Percentiles rank a stretch among this genome's conserved stretches.
phyloP scores from a whole-genome alignment of 306 rosid species.

The Notholithocarpus densiflorus region DNA sequence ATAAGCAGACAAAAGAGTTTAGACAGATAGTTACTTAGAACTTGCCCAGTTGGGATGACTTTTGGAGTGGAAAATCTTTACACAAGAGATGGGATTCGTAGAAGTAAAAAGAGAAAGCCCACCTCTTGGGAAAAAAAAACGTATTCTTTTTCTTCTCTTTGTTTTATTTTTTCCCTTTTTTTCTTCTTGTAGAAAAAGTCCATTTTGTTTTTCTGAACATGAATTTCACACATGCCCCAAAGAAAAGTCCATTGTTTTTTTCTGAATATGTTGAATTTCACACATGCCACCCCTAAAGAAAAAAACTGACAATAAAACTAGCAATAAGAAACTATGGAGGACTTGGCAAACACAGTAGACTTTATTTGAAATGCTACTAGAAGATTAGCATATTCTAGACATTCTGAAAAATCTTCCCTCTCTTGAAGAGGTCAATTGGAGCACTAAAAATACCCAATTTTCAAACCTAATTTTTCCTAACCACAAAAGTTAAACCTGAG shows the following conservation, averaged over 20 bases:
- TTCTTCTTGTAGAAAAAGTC: too few species aligned
- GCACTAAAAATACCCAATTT: too few species aligned
- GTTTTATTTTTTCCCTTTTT: background rate
- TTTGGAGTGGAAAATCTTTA: constrained; percentile 24
- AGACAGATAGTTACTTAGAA: constrained; percentile 31
- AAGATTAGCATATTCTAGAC: background rate
- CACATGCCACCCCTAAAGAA: too few species aligned
- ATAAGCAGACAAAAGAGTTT: constrained; percentile 29
- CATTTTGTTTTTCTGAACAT: too few species aligned
- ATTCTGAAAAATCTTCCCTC: background rate
- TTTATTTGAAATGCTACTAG: too few species aligned
- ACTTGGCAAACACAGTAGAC: too few species aligned
- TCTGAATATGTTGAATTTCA: too few species aligned
- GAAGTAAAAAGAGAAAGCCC: constrained; percentile 29
- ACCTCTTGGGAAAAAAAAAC: background rate
- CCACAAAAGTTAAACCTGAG: background rate
- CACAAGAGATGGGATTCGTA: constrained; percentile 20
- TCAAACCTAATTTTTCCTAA: background rate
- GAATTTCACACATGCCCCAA: too few species aligned
- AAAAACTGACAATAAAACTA: too few species aligned
- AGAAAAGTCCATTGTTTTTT: too few species aligned
- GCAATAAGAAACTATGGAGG: too few species aligned
- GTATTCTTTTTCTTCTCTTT: background rate
- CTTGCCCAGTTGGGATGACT: constrained; percentile 28
- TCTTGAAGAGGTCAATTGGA: background rate